Conservation (phyloP, 1,284 basidiomycete species). For the Stygiomarasmius scandens region DNA sequence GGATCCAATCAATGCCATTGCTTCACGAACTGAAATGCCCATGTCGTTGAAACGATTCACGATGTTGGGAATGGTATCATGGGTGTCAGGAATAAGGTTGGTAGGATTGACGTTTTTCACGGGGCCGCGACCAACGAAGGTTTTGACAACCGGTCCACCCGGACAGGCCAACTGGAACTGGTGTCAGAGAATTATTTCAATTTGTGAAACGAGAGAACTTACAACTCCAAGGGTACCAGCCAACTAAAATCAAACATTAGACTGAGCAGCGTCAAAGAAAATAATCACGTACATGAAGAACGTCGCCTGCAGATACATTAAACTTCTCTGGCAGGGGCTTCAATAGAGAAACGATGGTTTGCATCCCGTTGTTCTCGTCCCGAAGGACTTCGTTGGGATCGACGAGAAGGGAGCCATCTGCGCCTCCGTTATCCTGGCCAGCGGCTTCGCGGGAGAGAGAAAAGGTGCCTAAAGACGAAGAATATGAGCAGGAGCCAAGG, state of each 20-base stretch:
- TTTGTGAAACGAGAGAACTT: not conserved
- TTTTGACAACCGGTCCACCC: slow-evolving; percentile 15
- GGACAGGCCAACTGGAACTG: slow-evolving; percentile 17
- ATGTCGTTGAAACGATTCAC: slow-evolving; percentile 20
- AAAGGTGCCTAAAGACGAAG: slow-evolving; percentile 20
- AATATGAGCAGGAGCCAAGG: too few species aligned
- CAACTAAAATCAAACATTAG: too few species aligned
- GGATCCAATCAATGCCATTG: slow-evolving; percentile 20
- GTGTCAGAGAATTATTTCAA: not conserved
- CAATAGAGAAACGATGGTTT: slow-evolving; percentile 12
- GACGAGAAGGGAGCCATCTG: slow-evolving; percentile 15
- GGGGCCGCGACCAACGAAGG: slow-evolving; percentile 13
- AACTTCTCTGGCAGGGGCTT: slow-evolving; percentile 11
- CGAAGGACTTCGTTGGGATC: slow-evolving; percentile 17
- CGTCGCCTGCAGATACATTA: slow-evolving; percentile 14
- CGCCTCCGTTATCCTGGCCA: slow-evolving; percentile 16
- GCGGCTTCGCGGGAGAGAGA: slow-evolving; percentile 9
- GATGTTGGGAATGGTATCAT: slow-evolving; percentile 7
- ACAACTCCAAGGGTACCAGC: slow-evolving; percentile 9
- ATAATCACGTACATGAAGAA: slow-evolving; percentile 8
- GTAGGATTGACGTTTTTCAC: slow-evolving; percentile 13
- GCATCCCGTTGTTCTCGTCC: slow-evolving; percentile 14
- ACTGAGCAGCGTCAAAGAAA: too few species aligned
- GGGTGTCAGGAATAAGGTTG: slow-evolving; percentile 18
- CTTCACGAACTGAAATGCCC: slow-evolving; percentile 17